Conservation (phyloP, 495 filamentous ascomycete species). For the Podospora didyma region DNA sequence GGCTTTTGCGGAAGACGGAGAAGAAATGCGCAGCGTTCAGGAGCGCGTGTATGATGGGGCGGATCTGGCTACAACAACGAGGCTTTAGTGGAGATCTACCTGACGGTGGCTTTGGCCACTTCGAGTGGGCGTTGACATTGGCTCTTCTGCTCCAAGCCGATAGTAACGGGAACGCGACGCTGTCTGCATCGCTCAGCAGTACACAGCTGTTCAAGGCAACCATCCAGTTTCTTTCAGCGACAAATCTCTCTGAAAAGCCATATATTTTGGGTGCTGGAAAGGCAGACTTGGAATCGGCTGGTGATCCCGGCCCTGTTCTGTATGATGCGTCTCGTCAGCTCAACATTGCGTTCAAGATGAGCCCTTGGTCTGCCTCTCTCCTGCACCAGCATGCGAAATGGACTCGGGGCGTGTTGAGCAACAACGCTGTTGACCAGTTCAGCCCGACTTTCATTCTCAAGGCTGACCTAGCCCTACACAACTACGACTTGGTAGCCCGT, state of each 20-base stretch:
- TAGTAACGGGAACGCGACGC: slow-evolving; percentile 59
- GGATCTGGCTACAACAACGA: slow-evolving; percentile 84
- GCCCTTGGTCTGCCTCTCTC: slow-evolving; percentile 70
- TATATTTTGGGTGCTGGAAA: slow-evolving; percentile 45
- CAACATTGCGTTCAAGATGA: slow-evolving; percentile 92
- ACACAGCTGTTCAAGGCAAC: slow-evolving; percentile 93
- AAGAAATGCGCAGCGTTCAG: slow-evolving; percentile 66
- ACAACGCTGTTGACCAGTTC: slow-evolving; percentile 74
- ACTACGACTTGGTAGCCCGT: slow-evolving; percentile 61
- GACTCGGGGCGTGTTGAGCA: slow-evolving; percentile 68
- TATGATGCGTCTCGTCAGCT: slow-evolving; percentile 68
- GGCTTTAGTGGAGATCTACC: slow-evolving; percentile 65
- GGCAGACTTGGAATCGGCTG: slow-evolving; percentile 27
- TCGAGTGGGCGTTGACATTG: slow-evolving; percentile 78
- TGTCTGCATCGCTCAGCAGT: slow-evolving; percentile 77
- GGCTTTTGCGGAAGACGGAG: slow-evolving; percentile 60
- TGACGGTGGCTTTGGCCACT: slow-evolving; percentile 86
- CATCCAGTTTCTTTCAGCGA: slow-evolving; percentile 74
- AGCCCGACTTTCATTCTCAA: slow-evolving; percentile 75
- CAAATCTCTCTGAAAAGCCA: slow-evolving; percentile 62
- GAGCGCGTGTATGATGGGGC: slow-evolving; percentile 80
- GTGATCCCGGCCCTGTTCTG: slow-evolving; percentile 41
- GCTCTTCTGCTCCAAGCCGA: slow-evolving; percentile 80
- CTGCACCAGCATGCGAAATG: slow-evolving; percentile 66
- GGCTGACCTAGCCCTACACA: slow-evolving; percentile 59